phyloP scores from a whole-genome alignment of 495 filamentous ascomycete genomes.

The Penicillium argentinense region DNA sequence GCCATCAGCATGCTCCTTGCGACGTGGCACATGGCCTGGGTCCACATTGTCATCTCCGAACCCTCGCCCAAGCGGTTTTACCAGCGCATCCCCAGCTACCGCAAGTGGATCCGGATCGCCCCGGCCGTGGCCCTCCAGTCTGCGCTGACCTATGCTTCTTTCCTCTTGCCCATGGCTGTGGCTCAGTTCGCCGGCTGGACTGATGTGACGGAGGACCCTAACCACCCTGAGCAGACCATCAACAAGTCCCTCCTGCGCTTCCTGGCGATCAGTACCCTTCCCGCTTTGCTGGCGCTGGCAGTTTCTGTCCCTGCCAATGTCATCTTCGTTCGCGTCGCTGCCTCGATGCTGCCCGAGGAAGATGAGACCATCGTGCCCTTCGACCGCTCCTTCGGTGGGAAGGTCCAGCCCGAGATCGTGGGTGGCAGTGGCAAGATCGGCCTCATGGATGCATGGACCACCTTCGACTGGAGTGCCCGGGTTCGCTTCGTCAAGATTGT shows the following conservation, averaged over 20 bases:
- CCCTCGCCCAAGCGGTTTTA: slow-evolving; percentile 51
- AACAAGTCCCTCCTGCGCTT: slow-evolving; percentile 26
- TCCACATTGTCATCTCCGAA: slow-evolving; percentile 61
- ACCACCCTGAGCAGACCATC: slow-evolving; percentile 13
- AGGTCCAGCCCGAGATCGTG: slow-evolving; percentile 58
- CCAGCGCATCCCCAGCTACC: slow-evolving; percentile 47
- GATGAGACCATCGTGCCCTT: slow-evolving; percentile 76
- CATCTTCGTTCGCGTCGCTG: slow-evolving; percentile 66
- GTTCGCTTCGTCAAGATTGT: slow-evolving; percentile 67
- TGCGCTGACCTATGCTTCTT: slow-evolving; percentile 30
- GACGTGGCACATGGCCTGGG: slow-evolving; percentile 56
- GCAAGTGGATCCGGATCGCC: slow-evolving; percentile 48
- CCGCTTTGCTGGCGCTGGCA: slow-evolving; percentile 41
- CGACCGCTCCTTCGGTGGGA: slow-evolving; percentile 66
- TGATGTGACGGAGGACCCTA: slow-evolving; percentile 11
- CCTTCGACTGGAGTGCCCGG: slow-evolving; percentile 64
- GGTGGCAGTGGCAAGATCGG: slow-evolving; percentile 68
- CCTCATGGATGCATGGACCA: slow-evolving; percentile 69
- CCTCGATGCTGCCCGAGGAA: slow-evolving; percentile 66
- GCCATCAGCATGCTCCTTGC: slow-evolving; percentile 44
- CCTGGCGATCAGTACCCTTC: slow-evolving; percentile 33
- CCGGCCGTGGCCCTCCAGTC: slow-evolving; percentile 51
- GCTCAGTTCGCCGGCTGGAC: slow-evolving; percentile 28
- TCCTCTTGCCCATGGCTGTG: slow-evolving; percentile 41
- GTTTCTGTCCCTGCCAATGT: slow-evolving; percentile 62